phyloP scores from a whole-genome alignment of 768 basidiomycete species.

The Hygrocybe punicea region DNA sequence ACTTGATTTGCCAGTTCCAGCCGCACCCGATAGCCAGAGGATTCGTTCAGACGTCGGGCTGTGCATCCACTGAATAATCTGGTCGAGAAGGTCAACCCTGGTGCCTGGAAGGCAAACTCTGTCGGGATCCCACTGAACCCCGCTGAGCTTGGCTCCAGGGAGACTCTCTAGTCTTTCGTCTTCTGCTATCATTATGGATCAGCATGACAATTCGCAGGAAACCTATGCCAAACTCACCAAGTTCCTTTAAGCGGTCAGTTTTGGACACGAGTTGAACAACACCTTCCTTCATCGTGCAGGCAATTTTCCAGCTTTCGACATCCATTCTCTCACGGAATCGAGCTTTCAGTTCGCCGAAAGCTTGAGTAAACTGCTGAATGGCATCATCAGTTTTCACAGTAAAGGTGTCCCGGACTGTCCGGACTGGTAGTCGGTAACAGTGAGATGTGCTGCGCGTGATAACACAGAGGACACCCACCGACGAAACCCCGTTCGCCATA shows the following conservation, averaged over 20 bases:
- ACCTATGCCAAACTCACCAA: background rate
- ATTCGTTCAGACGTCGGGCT: constrained; percentile 15
- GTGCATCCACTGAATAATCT: constrained; percentile 19
- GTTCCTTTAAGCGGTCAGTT: background rate
- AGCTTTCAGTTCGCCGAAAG: no score
- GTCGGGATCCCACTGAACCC: constrained; percentile 6
- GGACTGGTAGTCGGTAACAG: no score
- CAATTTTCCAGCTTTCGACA: background rate
- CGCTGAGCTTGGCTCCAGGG: background rate
- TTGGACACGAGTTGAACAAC: background rate
- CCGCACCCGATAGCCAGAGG: constrained; percentile 11
- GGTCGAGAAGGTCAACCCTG: constrained; percentile 10
- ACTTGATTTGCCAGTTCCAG: constrained; percentile 7
- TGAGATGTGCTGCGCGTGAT: no score
- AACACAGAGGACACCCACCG: background rate
- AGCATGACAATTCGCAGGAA: background rate
- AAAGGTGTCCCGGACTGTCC: no score
- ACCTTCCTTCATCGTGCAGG: background rate
- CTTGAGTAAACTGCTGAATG: no score
- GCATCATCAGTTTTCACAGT: no score
- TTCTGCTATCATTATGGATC: background rate
- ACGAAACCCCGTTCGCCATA: background rate
- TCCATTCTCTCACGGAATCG: no score
- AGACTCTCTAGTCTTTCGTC: background rate
- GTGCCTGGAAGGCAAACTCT: constrained; percentile 11